Base-by-base conservation (phyloP, 1,284 basidiomycete species). In the Marasmius oreades region DNA sequence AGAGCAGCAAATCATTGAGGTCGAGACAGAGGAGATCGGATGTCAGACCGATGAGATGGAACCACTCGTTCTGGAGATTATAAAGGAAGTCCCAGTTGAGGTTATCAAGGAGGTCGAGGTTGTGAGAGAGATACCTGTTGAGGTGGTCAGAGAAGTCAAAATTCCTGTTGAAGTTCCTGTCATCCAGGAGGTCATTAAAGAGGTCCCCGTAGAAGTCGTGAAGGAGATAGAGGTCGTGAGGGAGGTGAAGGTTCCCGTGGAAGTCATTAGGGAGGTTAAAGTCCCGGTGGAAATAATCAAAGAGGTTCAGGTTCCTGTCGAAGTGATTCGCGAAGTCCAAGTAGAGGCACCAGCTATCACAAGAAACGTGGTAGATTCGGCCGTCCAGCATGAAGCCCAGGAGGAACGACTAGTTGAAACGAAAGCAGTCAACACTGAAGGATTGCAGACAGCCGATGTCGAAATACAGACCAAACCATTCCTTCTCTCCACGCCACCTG, bases 21-120 rank as follows among this genome's bases (percentile, higher is more conserved):
- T 80, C 51, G 81, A 85, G 67, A 83, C 79, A 36, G 76, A 71
- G 12, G 87, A 91, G 55, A 78, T 81, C 52, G 82, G 75, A 16
- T 85, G 82, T 62, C 88, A 88, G 72, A 87, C 82, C 1, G 83
- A 81, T 53, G 62, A 64, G 18, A 64, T 62, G 31, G 72, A 66
- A 47, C 33, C 59, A 23, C 52, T 51, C 5, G 51, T 53, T 11
- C 48, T 47, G 18, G 58, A 64, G 22, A 33, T 48, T 8, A 46
- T 62, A 0, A 65, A 67, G 34, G 66, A 69, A 10, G 65, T 67
- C 42, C 55, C 55, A 28, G 55, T 48, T 16, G 24, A 26, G n/a
- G 46, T 51, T 20, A 52, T 22, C 62, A 52, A 53, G 28, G 57
- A 59, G 22, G 56, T 48, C 16, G 55, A 59, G 22, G 56, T 48